These are phyloP conservation scores for Fusarium paranaense DNA, from an alignment of 2,329 filamentous ascomycete genomes.

Conservation along the genomic window DNA sequence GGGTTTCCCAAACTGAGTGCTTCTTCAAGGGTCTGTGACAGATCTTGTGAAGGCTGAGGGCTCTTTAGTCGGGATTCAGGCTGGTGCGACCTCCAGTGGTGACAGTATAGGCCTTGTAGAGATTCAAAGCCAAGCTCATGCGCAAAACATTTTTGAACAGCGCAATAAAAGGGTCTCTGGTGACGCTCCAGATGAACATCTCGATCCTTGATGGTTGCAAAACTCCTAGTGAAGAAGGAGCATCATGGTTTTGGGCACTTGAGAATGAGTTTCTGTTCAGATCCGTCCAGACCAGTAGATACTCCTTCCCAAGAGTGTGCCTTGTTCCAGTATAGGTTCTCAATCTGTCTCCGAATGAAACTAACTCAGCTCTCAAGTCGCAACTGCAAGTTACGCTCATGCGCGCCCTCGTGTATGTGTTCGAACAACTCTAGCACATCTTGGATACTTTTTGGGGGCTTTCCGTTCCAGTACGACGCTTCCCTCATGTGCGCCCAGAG, in stretches of 20 bases:
- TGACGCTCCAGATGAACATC: constrained; percentile 8
- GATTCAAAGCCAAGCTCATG: constrained; percentile 7
- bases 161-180: constrained; percentile 14
- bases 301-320: not conserved
- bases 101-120: not conserved
- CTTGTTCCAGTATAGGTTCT: not conserved
- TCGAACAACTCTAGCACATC: not conserved
- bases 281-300: not conserved
- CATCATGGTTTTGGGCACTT: constrained; percentile 31
- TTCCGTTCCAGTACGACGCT: not conserved
- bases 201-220: not conserved
- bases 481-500: not conserved
- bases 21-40: not conserved
- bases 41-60: not conserved
- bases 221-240: constrained; percentile 8
- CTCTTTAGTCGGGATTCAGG: not conserved
- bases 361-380: constrained; percentile 2
- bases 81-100: not conserved
- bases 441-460: too few relatives aligned
- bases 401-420: not conserved
- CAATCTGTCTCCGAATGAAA: constrained; percentile 11
- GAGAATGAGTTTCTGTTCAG: not conserved
- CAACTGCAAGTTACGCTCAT: not conserved
- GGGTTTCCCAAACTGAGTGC: not conserved
- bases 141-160: not conserved